These are phyloP conservation scores for Nicotiana tabacum DNA, from an alignment of 257 asterid genomes.

Conservation along the genomic window DNA sequence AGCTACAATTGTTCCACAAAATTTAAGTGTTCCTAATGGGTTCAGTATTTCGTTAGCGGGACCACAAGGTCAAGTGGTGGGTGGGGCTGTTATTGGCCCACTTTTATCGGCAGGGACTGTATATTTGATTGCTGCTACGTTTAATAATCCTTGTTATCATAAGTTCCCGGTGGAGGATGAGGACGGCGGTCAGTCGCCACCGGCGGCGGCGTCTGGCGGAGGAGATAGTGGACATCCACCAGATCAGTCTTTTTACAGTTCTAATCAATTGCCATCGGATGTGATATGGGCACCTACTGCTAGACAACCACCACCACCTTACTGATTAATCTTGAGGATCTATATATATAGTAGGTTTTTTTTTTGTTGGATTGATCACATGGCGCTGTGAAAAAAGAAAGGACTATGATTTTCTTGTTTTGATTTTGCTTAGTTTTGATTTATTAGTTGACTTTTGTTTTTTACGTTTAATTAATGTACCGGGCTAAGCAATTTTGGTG, in stretches of 20 bases:
- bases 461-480: too few species aligned
- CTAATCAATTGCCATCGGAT: conserved; percentile 33
- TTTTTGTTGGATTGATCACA: too few species aligned
- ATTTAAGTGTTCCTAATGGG: conserved; percentile 17
- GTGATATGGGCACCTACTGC: conserved; percentile 54
- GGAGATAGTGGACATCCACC: conserved; percentile 13
- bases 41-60: conserved; percentile 62
- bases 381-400: too few species aligned
- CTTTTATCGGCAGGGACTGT: conserved; percentile 53
- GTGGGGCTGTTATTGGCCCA: conserved; percentile 70
- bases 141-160: conserved; percentile 48
- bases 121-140: conserved; percentile 61
- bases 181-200: not conserved
- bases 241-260: conserved; percentile 19
- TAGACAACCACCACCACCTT: conserved; percentile 26
- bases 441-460: too few species aligned
- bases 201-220: conserved; percentile 10
- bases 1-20: conserved; percentile 36
- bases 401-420: too few species aligned
- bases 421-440: too few species aligned
- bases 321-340: not conserved
- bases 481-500: too few species aligned
- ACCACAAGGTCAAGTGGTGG: conserved; percentile 81
- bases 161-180: conserved; percentile 40
- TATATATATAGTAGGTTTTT: too few species aligned